A percentile compares a stretch with the other conserved stretches of the same genome.
These are phyloP conservation scores for Cyberlindnera veronae DNA, from an alignment of 805 yeast species.

Conservation along the genomic window DNA sequence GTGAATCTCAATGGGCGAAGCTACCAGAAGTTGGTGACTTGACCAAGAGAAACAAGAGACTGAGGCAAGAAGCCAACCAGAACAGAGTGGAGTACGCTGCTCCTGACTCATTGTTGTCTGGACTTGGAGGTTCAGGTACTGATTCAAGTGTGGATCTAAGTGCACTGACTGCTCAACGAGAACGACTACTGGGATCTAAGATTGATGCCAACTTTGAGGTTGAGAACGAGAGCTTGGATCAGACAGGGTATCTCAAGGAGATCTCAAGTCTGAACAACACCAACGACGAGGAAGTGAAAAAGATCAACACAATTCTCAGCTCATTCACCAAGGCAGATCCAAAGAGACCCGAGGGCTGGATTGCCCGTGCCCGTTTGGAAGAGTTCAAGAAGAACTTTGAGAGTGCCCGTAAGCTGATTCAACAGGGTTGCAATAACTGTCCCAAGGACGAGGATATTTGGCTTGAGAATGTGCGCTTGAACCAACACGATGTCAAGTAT, in stretches of 20 bases:
- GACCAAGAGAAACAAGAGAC: constrained; percentile 74
- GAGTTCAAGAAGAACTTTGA: constrained; percentile 53
- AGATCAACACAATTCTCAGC: constrained; percentile 56
- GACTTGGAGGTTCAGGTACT: constrained; percentile 28
- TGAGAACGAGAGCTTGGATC: constrained; percentile 16
- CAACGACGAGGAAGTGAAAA: constrained; percentile 51
- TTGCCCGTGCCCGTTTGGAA: constrained; percentile 80
- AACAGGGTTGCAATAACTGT: constrained; percentile 71
- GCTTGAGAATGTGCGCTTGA: constrained; percentile 73
- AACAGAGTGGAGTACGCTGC: constrained; percentile 75
- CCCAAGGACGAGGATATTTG: constrained; percentile 71
- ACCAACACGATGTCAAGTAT: constrained; percentile 39
- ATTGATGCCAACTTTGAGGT: constrained; percentile 39
- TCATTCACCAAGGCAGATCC: constrained; percentile 75
- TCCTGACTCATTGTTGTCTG: constrained; percentile 63
- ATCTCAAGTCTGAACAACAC: constrained; percentile 22
- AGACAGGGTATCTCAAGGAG: constrained; percentile 38
- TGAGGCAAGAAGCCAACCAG: constrained; percentile 56
- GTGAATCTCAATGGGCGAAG: constrained; percentile 72
- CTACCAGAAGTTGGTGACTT: constrained; percentile 88
- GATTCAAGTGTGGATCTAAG: constrained; percentile 40
- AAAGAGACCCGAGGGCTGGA: constrained; percentile 72
- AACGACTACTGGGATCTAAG: constrained; percentile 51
- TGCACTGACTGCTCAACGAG: constrained; percentile 61
- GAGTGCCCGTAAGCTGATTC: constrained; percentile 57